Evolutionary conservation across 352 stramenopile species (phyloP), one percentile per base, ranked within the genome.

Genomic region (Phytophthora quininea): DNA sequence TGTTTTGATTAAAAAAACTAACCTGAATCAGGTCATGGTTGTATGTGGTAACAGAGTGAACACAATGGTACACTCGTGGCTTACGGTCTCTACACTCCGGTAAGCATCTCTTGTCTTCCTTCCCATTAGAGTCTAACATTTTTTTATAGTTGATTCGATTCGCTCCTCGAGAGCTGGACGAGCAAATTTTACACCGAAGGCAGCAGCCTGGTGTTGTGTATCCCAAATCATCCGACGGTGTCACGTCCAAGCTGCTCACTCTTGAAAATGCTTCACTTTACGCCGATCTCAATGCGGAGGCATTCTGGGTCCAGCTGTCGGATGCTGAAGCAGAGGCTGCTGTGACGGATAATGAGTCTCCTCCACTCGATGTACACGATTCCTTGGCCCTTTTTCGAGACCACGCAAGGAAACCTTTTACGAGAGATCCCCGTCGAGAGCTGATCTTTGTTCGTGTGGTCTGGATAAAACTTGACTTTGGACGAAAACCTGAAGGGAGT

Each of bases 381-480:
- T 54, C 76, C 1, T 52, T 78, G 6, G 37, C 79, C 10, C 56
- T 52, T 10, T 74, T 92, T 45, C 83, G 83, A 27, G 65, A 76
- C 32, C 64, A 71, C 11, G 74, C 60, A 15, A 40, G 64, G 5
- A 54, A 76, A 38, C 61, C 64, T 4, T 82, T 86, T 24, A n/a
- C 12, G 27, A 62, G 74, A 1, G 68, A 83, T 19, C 38, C 58
- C 19, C 67, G 62, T 4, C 65, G 80, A 14, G 84, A 91, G 29
- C 49, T 94, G 11, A 66, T 84, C 11, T 79, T 79, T 40, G 69
- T 83, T 29, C 76, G 71, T 1, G 74, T 75, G 19, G 51, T 92
- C 14, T 91, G 85, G 81, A 30, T 90, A 52, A 91, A 92, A 33
- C 59, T 91, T 5, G 86, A 92, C 48, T 71, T 92, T 73, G 71